Percentiles rank a stretch among this genome's conserved stretches.
Evolutionary conservation across 2,329 filamentous ascomycete species (phyloP).

Genomic region (Dothistroma pini): DNA sequence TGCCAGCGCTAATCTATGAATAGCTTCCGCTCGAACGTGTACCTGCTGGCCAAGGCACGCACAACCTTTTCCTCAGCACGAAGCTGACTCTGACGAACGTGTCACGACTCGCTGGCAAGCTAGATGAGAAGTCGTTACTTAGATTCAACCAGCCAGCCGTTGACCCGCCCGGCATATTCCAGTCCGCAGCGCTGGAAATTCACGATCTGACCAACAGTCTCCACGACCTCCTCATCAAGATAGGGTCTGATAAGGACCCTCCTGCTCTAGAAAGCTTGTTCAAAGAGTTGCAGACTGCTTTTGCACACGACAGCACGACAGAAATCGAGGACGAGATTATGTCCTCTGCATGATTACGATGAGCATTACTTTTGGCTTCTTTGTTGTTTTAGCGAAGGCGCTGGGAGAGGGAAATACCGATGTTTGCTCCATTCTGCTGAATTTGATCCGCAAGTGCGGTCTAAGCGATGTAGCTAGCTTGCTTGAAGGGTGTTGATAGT

Average conservation of each 20-base stretch:
- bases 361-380: background rate
- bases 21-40: conserved; percentile 40
- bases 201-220: conserved; percentile 14
- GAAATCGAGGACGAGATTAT: conserved; percentile 15
- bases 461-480: background rate
- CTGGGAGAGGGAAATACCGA: conserved; percentile 6
- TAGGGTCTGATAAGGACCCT: conserved; percentile 7
- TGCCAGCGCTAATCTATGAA: background rate
- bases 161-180: conserved; percentile 10
- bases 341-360: conserved; percentile 4
- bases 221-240: conserved; percentile 14
- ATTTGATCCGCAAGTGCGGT: background rate
- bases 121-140: conserved; percentile 22
- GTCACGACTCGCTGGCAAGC: conserved; percentile 7
- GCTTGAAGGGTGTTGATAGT: background rate
- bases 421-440: background rate
- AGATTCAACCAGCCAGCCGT: conserved; percentile 28
- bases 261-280: conserved; percentile 4
- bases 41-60: conserved; percentile 28
- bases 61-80: conserved; percentile 15
- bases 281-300: conserved; percentile 15
- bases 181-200: conserved; percentile 9
- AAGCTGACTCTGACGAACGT: background rate
- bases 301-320: conserved; percentile 1
- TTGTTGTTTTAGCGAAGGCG: conserved; percentile 8